These are phyloP conservation scores for Heliosperma pusillum DNA, from an alignment of 148 eudicot species.

Conservation along the genomic window DNA sequence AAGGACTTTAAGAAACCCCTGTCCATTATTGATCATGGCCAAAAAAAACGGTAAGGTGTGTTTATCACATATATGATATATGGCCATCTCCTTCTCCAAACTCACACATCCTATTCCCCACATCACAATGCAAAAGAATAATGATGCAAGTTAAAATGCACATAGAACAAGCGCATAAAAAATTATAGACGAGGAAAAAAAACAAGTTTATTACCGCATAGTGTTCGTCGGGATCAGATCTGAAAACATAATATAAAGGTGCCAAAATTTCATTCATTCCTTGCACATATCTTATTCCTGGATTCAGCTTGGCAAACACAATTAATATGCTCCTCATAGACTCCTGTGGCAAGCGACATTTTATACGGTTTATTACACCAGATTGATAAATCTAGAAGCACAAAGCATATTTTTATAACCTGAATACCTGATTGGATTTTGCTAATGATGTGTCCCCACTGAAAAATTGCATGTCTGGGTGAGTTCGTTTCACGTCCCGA, in stretches of 20 bases:
- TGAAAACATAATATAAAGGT: slow-evolving; percentile 81
- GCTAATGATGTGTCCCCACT: slow-evolving; percentile 73
- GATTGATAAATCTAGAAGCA: neutral
- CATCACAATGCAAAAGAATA: neutral
- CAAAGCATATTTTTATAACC: slow-evolving; percentile 34
- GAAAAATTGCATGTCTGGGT: slow-evolving; percentile 89
- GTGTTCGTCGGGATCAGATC: slow-evolving; percentile 82
- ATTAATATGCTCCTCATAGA: slow-evolving; percentile 72
- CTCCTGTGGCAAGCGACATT: slow-evolving; percentile 47
- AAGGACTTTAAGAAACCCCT: too few relatives aligned
- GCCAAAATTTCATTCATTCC: slow-evolving; percentile 99
- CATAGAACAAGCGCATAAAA: neutral
- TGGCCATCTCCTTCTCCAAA: neutral
- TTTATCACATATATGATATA: too few relatives aligned
- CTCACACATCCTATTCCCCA: neutral
- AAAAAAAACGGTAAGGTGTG: neutral
- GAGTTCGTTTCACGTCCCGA: slow-evolving; percentile 96
- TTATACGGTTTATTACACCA: slow-evolving; percentile 16
- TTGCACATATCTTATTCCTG: slow-evolving; percentile 98
- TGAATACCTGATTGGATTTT: slow-evolving; percentile 86
- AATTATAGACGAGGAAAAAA: neutral
- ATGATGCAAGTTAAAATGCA: neutral
- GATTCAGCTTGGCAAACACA: slow-evolving; percentile 93
- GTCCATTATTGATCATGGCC: too few relatives aligned
- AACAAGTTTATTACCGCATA: slow-evolving; percentile 54